These are phyloP conservation scores for Aspergillus candidus DNA, from an alignment of 2,329 filamentous ascomycete species.

Conservation along the genomic window DNA sequence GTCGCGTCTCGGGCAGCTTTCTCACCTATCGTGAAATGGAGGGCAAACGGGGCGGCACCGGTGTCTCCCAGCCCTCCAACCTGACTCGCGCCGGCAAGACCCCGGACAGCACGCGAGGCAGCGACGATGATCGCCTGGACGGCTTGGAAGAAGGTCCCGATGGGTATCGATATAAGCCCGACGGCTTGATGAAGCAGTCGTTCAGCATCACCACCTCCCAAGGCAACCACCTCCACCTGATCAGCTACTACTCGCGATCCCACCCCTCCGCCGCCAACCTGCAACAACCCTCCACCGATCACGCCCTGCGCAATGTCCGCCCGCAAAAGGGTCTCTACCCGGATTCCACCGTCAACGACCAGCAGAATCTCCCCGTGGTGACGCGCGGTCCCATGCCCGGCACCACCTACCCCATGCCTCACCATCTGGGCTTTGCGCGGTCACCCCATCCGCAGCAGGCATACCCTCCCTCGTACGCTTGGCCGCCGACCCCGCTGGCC, in stretches of 20 bases:
- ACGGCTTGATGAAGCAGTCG: constrained; percentile 98
- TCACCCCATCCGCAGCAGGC: constrained; percentile 34
- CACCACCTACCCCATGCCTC: constrained; percentile 48
- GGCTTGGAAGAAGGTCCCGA: constrained; percentile 68
- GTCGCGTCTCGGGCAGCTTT: constrained; percentile 94
- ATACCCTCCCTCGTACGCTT: constrained; percentile 38
- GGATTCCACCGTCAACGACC: constrained; percentile 85
- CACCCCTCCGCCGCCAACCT: constrained; percentile 67
- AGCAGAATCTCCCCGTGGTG: constrained; percentile 71
- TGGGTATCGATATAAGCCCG: constrained; percentile 89
- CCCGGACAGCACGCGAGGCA: constrained; percentile 72
- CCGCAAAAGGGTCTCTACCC: constrained; percentile 95
- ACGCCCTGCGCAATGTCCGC: constrained; percentile 70
- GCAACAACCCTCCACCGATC: constrained; percentile 74
- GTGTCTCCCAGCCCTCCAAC: constrained; percentile 54
- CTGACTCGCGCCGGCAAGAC: constrained; percentile 63
- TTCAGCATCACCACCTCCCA: constrained; percentile 95
- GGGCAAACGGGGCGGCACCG: constrained; percentile 79
- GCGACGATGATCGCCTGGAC: constrained; percentile 72
- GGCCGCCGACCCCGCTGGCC: constrained; percentile 41
- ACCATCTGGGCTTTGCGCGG: constrained; percentile 50
- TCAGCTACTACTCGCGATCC: constrained; percentile 89
- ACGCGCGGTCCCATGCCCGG: constrained; percentile 66
- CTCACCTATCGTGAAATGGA: constrained; percentile 98
- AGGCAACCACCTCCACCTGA: constrained; percentile 89